Evolutionary conservation across 2,329 filamentous ascomycete species (phyloP).

Genomic region (Colletotrichum australisinense): DNA sequence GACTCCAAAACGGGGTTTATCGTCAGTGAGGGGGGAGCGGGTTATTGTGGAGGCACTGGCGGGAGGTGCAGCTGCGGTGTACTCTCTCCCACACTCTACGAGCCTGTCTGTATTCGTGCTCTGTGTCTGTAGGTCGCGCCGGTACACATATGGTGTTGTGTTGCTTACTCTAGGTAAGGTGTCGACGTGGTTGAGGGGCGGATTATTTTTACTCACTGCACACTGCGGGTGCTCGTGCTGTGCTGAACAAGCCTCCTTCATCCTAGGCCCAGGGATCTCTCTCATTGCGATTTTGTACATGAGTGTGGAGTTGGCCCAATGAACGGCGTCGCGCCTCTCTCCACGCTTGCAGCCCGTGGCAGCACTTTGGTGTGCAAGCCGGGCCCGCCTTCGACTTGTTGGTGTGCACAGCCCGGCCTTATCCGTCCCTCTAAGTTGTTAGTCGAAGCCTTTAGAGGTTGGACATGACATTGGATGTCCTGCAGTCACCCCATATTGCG

Average conservation of each 20-base stretch:
- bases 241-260: slow-evolving; percentile 6
- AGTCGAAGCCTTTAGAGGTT: not conserved
- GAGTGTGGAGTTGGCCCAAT: slow-evolving; percentile 5
- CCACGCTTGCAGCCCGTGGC: slow-evolving; percentile 26
- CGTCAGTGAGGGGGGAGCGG: slow-evolving; percentile 1
- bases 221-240: slow-evolving; percentile 11
- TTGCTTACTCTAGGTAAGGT: slow-evolving; percentile 1
- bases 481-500: not conserved
- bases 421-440: slow-evolving; percentile 19
- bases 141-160: not conserved
- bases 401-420: slow-evolving; percentile 34
- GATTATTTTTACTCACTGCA: slow-evolving; percentile 32
- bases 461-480: not conserved
- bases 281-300: slow-evolving; percentile 7
- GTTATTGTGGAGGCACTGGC: slow-evolving; percentile 26
- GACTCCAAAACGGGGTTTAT: slow-evolving; percentile 12
- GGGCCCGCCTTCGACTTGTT: slow-evolving; percentile 10
- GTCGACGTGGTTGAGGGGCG: not conserved
- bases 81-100: not conserved
- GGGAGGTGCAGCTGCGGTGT: not conserved
- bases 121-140: not conserved
- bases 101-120: not conserved
- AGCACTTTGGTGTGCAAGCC: slow-evolving; percentile 6
- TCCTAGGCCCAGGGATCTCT: not conserved
- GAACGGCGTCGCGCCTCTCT: slow-evolving; percentile 4